Evolutionary conservation across 352 stramenopile species (phyloP).

Genomic region (Aphanomyces stellatus): DNA sequence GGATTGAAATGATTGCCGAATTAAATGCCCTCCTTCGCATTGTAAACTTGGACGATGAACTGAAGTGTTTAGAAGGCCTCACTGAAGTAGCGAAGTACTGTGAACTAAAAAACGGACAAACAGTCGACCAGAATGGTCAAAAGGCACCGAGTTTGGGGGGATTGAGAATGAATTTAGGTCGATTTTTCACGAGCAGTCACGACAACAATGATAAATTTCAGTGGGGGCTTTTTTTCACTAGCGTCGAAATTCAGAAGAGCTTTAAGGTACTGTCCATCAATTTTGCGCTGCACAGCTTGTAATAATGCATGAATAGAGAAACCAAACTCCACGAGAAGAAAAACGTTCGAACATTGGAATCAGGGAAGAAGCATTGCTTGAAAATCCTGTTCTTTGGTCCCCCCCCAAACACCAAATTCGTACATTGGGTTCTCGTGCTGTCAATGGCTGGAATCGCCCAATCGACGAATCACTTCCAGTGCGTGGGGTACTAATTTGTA

Average conservation of each 20-base stretch:
- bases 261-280: not conserved
- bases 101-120: constrained; percentile 40
- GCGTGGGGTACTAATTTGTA: constrained; percentile 55
- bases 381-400: not conserved
- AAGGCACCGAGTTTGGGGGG: constrained; percentile 30
- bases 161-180: constrained; percentile 57
- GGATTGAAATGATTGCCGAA: constrained; percentile 77
- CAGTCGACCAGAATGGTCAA: constrained; percentile 32
- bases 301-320: not conserved
- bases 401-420: not conserved
- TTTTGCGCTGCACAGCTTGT: not conserved
- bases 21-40: constrained; percentile 66
- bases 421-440: not conserved
- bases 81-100: constrained; percentile 54
- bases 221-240: not conserved
- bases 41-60: constrained; percentile 35
- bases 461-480: constrained; percentile 66
- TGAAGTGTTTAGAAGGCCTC: constrained; percentile 39
- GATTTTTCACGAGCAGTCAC: constrained; percentile 67
- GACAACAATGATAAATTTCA: constrained; percentile 22
- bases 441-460: constrained; percentile 50
- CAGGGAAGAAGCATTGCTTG: constrained; percentile 1
- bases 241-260: not conserved
- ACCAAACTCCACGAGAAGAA: not conserved
- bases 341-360: not conserved